Base-by-base conservation (phyloP, 2,329 filamentous ascomycete species). In the Colletotrichum sp. region DNA sequence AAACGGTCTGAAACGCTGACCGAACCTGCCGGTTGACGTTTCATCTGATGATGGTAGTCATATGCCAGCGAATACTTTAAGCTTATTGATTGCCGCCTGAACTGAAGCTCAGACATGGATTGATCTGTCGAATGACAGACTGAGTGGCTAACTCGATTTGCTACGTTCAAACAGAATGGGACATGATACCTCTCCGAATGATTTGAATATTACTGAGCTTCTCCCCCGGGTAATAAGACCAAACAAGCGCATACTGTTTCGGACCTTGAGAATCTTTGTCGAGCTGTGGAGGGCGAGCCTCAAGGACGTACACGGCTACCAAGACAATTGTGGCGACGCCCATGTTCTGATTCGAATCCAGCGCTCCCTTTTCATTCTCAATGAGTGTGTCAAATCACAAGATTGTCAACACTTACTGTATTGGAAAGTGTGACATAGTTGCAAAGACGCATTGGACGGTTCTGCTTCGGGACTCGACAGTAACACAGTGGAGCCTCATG, bases 1-100 rank as follows among this genome's bases (percentile, higher is more conserved):
- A 76, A 76, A 76, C 74, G 34, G 18, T 4, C 12, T 74, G 74
- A 73, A 76, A 76, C 74, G 28, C 30, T 36, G 44, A 65, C 36
- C 26, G 26, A 34, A 32, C 32, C 49, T 26, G 21, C 34, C 28
- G 21, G 30, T 16, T 30, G 44, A 30, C 59, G 74, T 74, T 76
- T 76, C 74, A 49, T 65, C 74, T 68, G 64, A 74, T 73, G 8
- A 44, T 21, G 30, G 12, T 18, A 16, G 13, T 34, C 13, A 18
- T 10, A 63, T 21, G 21, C 30, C 16, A 8, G 24, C 21, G 21
- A 32, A 44, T 36, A 21, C 12, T 55, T 59, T 39, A 68, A 59
- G 65, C 49, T 57, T 68, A 39, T 36, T 57, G n/a, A 26, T 16
- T 32, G 30, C 44, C 44, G 44, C 44, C 10, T 52, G 44, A 52